A percentile compares a stretch with the other conserved stretches of the same genome.
These are phyloP conservation scores for Celoporthe dispersa DNA, from an alignment of 2,329 filamentous ascomycete genomes.

Conservation along the genomic window DNA sequence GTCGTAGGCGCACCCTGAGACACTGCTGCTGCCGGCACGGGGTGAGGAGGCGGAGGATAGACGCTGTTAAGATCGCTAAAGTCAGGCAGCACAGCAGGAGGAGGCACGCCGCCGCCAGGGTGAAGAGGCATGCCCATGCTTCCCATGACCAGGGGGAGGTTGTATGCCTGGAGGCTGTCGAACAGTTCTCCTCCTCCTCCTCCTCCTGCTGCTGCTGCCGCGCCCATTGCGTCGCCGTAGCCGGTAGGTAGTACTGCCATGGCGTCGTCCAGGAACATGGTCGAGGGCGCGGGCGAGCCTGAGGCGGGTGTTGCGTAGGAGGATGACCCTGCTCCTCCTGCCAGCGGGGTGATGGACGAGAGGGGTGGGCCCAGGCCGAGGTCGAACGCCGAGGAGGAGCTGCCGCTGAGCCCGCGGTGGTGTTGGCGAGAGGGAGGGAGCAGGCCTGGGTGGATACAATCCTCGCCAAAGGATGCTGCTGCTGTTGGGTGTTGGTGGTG, in stretches of 20 bases:
- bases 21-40: background rate
- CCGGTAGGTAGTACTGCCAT: background rate
- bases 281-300: background rate
- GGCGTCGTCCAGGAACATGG: background rate
- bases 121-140: background rate
- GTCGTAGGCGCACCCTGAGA: background rate
- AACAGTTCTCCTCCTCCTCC: background rate
- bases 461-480: background rate
- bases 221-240: background rate
- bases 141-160: background rate
- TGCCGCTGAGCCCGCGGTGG: background rate
- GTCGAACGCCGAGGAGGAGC: background rate
- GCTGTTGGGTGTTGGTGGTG: no score
- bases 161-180: background rate
- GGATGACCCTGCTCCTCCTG: background rate
- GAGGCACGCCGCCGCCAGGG: background rate
- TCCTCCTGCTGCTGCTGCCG: background rate
- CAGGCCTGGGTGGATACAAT: background rate
- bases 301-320: background rate
- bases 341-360: background rate
- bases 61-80: background rate
- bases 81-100: background rate
- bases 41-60: background rate
- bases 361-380: background rate
- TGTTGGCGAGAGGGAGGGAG: background rate